Evolutionary conservation across 768 basidiomycete species (phyloP).

Genomic region (Kwoniella mangroviensis): DNA sequence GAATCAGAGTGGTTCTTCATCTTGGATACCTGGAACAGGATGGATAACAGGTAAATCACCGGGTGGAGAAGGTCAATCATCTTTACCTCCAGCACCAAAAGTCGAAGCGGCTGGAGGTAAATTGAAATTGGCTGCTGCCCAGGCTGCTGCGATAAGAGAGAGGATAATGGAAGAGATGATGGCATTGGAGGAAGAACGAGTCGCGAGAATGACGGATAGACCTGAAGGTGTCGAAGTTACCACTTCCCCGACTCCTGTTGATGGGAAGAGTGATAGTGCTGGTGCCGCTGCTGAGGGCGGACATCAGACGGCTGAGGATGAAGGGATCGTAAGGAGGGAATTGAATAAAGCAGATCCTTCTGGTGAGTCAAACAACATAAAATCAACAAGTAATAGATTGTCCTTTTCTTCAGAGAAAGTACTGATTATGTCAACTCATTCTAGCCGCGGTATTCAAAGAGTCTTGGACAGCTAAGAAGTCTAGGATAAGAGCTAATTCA

Average conservation of each 20-base stretch:
- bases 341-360: constrained; percentile 94
- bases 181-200: constrained; percentile 91
- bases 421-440: background rate
- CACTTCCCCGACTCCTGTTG: background rate
- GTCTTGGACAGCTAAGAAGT: constrained; percentile 93
- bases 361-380: constrained; percentile 57
- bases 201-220: constrained; percentile 76
- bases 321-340: constrained; percentile 88
- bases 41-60: constrained; percentile 60
- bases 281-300: constrained; percentile 12
- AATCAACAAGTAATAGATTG: too few relatives aligned
- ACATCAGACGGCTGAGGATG: constrained; percentile 60
- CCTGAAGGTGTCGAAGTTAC: constrained; percentile 53
- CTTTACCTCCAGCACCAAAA: background rate
- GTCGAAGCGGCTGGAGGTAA: constrained; percentile 65
- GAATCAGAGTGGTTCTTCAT: constrained; percentile 24
- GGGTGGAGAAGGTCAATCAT: constrained; percentile 3
- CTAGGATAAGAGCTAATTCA: constrained; percentile 87
- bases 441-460: constrained; percentile 86
- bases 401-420: background rate
- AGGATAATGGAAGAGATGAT: constrained; percentile 99
- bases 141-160: constrained; percentile 87
- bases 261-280: background rate
- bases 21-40: constrained; percentile 66
- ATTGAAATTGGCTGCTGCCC: constrained; percentile 68